These are phyloP conservation scores for Penicillium coffeae DNA, from an alignment of 495 filamentous ascomycete genomes.

Conservation along the genomic window DNA sequence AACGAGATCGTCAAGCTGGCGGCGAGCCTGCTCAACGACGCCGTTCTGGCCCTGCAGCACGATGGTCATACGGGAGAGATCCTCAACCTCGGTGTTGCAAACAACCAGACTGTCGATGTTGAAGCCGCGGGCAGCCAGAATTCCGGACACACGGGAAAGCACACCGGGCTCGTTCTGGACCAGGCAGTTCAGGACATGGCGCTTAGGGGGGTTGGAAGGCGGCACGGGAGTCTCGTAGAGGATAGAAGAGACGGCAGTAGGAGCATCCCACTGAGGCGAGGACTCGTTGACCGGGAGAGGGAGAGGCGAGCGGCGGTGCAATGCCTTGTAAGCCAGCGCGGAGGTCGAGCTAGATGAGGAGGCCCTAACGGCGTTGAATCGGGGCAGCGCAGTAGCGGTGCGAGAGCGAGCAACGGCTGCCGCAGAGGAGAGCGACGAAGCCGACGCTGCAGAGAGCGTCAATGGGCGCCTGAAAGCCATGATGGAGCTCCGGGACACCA, in stretches of 20 bases:
- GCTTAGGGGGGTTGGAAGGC: constrained; percentile 79
- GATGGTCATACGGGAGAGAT: constrained; percentile 97
- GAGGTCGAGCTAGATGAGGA: constrained; percentile 68
- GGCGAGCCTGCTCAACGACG: constrained; percentile 93
- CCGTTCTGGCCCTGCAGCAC: constrained; percentile 94
- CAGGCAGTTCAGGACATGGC: constrained; percentile 94
- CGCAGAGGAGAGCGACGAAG: constrained; percentile 33
- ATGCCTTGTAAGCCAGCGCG: constrained; percentile 94
- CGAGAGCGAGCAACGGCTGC: constrained; percentile 30
- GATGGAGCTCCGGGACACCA: constrained; percentile 12
- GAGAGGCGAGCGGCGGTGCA: constrained; percentile 81
- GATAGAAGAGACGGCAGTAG: constrained; percentile 93
- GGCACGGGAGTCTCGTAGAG: constrained; percentile 95
- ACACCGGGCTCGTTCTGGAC: constrained; percentile 99
- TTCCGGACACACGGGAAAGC: constrained; percentile 91
- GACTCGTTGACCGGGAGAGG: constrained; percentile 72
- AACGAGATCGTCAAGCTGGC: constrained; percentile 93
- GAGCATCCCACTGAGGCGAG: constrained; percentile 83
- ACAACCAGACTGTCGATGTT: constrained; percentile 98
- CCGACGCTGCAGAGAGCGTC: constrained; percentile 39
- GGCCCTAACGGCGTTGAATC: constrained; percentile 32
- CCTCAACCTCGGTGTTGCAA: constrained; percentile 96
- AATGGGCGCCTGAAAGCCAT: constrained; percentile 51
- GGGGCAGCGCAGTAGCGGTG: constrained; percentile 32
- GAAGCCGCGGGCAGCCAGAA: constrained; percentile 93